Evolutionary conservation across 2,329 filamentous ascomycete genomes (phyloP).

Genomic region (Colletotrichum sp.): DNA sequence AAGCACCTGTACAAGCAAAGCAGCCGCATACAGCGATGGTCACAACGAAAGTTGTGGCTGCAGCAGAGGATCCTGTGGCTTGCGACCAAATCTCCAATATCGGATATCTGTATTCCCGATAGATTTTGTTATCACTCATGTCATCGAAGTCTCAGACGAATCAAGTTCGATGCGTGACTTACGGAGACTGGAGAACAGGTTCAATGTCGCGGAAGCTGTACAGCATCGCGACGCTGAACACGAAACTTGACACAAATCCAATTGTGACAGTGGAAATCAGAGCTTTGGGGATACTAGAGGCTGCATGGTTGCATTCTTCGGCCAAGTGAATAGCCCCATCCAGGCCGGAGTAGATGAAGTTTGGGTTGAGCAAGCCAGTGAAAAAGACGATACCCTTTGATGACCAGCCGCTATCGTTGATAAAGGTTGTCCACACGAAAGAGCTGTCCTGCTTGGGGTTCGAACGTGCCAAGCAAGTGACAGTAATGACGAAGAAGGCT

Average conservation of each 20-base stretch:
- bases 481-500: constrained; percentile 32
- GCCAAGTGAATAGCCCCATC: constrained; percentile 42
- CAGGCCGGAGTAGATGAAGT: constrained; percentile 40
- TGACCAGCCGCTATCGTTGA: constrained; percentile 33
- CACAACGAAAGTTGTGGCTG: not conserved
- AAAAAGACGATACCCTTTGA: constrained; percentile 37
- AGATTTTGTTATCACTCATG: not conserved
- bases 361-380: constrained; percentile 41
- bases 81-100: constrained; percentile 15
- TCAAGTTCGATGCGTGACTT: rapidly evolving
- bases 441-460: not conserved
- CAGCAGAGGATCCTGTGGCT: not conserved
- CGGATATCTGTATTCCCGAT: not conserved
- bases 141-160: rapidly evolving
- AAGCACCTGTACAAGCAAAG: constrained; percentile 8
- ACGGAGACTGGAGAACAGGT: constrained; percentile 9
- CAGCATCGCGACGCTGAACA: constrained; percentile 34
- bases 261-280: constrained; percentile 35
- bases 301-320: constrained; percentile 38
- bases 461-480: constrained; percentile 31
- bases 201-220: constrained; percentile 27
- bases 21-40: not conserved
- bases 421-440: constrained; percentile 35
- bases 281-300: constrained; percentile 34
- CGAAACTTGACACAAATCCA: constrained; percentile 35